Evolutionary conservation across 495 filamentous ascomycete species (phyloP).

Genomic region (Elasticomyces elasticus): DNA sequence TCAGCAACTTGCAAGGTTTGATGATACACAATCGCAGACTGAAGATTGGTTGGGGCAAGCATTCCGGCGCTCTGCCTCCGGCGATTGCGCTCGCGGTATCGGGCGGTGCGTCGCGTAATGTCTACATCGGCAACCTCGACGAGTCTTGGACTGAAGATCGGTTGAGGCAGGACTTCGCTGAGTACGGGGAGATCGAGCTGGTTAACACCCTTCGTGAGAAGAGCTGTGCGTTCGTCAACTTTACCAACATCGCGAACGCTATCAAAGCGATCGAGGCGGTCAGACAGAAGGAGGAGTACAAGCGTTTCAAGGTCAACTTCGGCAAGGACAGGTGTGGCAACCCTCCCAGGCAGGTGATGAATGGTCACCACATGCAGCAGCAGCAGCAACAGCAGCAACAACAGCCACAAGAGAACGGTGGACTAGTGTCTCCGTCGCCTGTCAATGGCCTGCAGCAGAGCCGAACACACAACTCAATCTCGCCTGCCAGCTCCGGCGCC

Average conservation of each 20-base stretch:
- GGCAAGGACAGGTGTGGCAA: slow-evolving; percentile 98
- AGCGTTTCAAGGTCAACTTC: slow-evolving; percentile 98
- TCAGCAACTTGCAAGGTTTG: slow-evolving; percentile 91
- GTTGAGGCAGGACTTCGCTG: slow-evolving; percentile 89
- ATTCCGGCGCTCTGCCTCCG: slow-evolving; percentile 91
- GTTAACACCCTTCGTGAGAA: slow-evolving; percentile 96
- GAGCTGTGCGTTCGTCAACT: slow-evolving; percentile 98
- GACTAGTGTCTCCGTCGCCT: slow-evolving; percentile 52
- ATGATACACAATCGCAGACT: slow-evolving; percentile 98
- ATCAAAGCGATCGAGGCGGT: slow-evolving; percentile 99
- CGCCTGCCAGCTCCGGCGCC: slow-evolving; percentile 54
- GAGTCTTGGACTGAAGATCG: slow-evolving; percentile 96
- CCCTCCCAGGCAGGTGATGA: slow-evolving; percentile 72
- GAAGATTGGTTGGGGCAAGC: slow-evolving; percentile 99
- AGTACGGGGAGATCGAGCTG: slow-evolving; percentile 95
- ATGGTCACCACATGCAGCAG: slow-evolving; percentile 47
- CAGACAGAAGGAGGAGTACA: slow-evolving; percentile 88
- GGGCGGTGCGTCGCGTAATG: slow-evolving; percentile 89
- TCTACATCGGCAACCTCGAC: slow-evolving; percentile 95
- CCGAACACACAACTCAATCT: slow-evolving; percentile 56
- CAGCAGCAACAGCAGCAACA: slow-evolving; percentile 36
- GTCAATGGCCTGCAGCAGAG: slow-evolving; percentile 39
- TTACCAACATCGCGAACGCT: slow-evolving; percentile 98
- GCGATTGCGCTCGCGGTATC: slow-evolving; percentile 94
- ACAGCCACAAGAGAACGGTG: slow-evolving; percentile 31